These are phyloP conservation scores for Entomortierella beljakovae DNA, from an alignment of 192 early-diverging fungal species.

Conservation along the genomic window DNA sequence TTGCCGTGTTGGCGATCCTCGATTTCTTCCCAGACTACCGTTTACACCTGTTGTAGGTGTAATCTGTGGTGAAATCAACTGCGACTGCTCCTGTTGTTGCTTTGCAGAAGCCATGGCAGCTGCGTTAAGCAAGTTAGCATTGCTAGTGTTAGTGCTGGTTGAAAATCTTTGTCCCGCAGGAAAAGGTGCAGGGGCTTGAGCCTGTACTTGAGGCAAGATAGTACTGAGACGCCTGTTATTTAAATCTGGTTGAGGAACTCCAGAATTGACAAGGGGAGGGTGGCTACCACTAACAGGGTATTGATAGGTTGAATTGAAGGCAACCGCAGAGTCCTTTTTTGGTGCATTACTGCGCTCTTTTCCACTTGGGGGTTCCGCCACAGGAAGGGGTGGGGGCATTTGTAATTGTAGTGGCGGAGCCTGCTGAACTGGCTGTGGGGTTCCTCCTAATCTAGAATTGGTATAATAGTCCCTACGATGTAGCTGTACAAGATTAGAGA, in stretches of 20 bases:
- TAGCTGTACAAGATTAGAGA: constrained; percentile 35
- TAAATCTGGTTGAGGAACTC: not conserved
- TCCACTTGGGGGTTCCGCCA: too few relatives aligned
- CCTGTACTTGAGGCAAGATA: not conserved
- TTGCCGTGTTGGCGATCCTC: constrained; percentile 7
- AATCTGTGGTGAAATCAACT: constrained; percentile 9
- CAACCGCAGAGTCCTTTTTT: constrained; percentile 16
- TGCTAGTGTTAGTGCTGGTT: constrained; percentile 14
- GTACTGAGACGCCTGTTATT: constrained; percentile 4
- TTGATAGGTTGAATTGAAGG: constrained; percentile 7
- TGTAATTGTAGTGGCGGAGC: not conserved
- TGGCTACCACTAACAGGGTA: constrained; percentile 3
- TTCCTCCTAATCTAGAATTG: constrained; percentile 20
- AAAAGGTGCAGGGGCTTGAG: not conserved
- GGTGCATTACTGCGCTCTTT: not conserved
- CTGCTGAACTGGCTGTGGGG: not conserved
- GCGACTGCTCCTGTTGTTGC: constrained; percentile 15
- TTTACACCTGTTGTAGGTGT: not conserved
- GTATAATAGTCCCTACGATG: constrained; percentile 32
- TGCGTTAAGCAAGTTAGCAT: constrained; percentile 17
- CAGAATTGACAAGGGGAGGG: not conserved
- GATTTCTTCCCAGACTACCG: constrained; percentile 11
- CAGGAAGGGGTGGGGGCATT: not conserved
- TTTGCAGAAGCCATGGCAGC: constrained; percentile 11
- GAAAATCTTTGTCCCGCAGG: not conserved